Conservation (phyloP, 2,329 filamentous ascomycete genomes). For the Sporothrix pallida region DNA sequence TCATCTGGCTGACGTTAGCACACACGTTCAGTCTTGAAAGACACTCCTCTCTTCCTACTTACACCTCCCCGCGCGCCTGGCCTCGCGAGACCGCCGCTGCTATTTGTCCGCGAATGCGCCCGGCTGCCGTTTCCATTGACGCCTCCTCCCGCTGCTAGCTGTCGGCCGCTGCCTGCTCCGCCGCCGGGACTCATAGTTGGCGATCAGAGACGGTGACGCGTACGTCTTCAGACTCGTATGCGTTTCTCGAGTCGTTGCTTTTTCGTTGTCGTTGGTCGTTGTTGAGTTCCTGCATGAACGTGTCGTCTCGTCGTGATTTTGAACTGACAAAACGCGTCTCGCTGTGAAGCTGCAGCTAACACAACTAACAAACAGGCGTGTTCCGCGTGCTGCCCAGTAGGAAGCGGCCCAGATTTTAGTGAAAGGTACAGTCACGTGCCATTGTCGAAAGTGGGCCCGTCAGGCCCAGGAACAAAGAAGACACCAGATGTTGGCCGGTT, state of each 20-base stretch:
- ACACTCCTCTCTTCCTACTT: not conserved
- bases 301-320: conserved; percentile 9
- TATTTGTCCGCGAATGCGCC: conserved; percentile 40
- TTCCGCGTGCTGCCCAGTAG: conserved; percentile 29
- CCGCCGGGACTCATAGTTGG: conserved; percentile 38
- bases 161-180: conserved; percentile 37
- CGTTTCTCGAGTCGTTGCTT: not conserved
- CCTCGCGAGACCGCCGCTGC: conserved; percentile 39
- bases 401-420: not conserved
- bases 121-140: conserved; percentile 35
- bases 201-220: not conserved
- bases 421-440: conserved; percentile 19
- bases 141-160: conserved; percentile 37
- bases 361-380: conserved; percentile 3
- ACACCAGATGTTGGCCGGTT: not conserved
- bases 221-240: too few relatives aligned
- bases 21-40: not conserved
- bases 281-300: not conserved
- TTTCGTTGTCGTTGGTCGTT: not conserved
- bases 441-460: not conserved
- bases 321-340: conserved; percentile 29
- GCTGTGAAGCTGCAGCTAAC: conserved; percentile 11
- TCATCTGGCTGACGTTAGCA: conserved; percentile 38
- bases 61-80: conserved; percentile 34
- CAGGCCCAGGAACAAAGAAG: not conserved